Percentiles rank a stretch among this genome's conserved stretches.
Evolutionary conservation across 2,329 filamentous ascomycete genomes (phyloP).

Genomic region (Beauveria caledonica): DNA sequence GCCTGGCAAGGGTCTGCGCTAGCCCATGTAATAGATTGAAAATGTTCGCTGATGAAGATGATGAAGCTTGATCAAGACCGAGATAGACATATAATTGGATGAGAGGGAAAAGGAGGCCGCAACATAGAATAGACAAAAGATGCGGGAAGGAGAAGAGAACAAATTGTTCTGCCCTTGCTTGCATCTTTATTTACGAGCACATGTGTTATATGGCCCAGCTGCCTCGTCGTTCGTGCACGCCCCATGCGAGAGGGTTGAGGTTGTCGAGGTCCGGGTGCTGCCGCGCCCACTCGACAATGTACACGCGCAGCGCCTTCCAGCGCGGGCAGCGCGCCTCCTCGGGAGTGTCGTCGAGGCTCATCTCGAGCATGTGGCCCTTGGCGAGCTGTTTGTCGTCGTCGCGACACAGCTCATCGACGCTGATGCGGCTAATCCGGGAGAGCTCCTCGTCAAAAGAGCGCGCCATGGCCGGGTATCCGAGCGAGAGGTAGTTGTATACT

Average conservation of each 20-base stretch:
- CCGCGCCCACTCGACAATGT: conserved; percentile 82
- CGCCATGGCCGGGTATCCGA: conserved; percentile 84
- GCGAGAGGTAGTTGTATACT: conserved; percentile 92
- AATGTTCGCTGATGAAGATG: conserved; percentile 1
- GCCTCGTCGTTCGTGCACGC: conserved; percentile 56
- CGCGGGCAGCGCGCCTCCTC: conserved; percentile 53
- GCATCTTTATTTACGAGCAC: background rate
- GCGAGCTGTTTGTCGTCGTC: conserved; percentile 57
- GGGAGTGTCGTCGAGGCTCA: conserved; percentile 33
- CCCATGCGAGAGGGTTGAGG: conserved; percentile 56
- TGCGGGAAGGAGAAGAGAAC: background rate
- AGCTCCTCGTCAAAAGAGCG: conserved; percentile 79
- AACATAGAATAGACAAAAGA: background rate
- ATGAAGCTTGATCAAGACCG: background rate
- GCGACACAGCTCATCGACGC: conserved; percentile 58
- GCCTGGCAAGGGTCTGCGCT: background rate
- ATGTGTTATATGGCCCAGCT: conserved; percentile 59
- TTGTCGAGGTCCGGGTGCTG: conserved; percentile 70
- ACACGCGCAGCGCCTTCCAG: conserved; percentile 76
- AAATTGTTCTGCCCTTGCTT: background rate
- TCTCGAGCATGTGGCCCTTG: conserved; percentile 64
- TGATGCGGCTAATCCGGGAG: conserved; percentile 66
- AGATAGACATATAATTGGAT: background rate
- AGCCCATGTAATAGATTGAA: background rate
- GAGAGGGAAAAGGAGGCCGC: background rate